Conservation (phyloP, 2,329 filamentous ascomycete genomes). For the Fusarium sp. region DNA sequence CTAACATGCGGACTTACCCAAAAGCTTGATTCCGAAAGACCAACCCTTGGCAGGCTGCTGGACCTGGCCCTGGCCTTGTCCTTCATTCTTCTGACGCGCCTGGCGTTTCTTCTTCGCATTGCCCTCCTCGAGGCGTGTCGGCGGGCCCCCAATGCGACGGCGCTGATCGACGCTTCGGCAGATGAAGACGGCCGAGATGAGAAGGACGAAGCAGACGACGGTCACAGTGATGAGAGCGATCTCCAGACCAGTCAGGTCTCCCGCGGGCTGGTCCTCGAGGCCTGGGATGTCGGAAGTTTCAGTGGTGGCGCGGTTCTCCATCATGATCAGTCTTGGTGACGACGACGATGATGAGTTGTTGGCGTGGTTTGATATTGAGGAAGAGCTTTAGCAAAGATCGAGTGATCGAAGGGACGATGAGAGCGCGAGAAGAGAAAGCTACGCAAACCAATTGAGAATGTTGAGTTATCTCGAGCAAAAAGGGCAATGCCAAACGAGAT, state of each 20-base stretch:
- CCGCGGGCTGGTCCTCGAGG: not conserved
- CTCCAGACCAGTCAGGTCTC: conserved; percentile 40
- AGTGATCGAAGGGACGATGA: not conserved
- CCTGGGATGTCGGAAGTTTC: conserved; percentile 1
- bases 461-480: not conserved
- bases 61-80: not conserved
- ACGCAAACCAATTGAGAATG: not conserved
- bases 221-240: conserved; percentile 44
- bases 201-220: conserved; percentile 36
- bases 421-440: not conserved
- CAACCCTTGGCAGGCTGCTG: not conserved
- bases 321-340: not conserved
- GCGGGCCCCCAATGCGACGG: conserved; percentile 5
- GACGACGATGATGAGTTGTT: not conserved
- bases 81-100: not conserved
- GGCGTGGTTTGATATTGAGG: not conserved
- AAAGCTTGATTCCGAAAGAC: not conserved
- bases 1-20: conserved; percentile 13
- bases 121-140: conserved; percentile 26
- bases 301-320: not conserved
- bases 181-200: conserved; percentile 40
- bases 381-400: not conserved
- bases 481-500: not conserved
- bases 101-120: conserved; percentile 1
- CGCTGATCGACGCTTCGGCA: conserved; percentile 32